Evolutionary conservation across 441 rosid species (phyloP), one percentile per base, ranked within the genome.

Genomic region (Syzygium syzygioides): DNA sequence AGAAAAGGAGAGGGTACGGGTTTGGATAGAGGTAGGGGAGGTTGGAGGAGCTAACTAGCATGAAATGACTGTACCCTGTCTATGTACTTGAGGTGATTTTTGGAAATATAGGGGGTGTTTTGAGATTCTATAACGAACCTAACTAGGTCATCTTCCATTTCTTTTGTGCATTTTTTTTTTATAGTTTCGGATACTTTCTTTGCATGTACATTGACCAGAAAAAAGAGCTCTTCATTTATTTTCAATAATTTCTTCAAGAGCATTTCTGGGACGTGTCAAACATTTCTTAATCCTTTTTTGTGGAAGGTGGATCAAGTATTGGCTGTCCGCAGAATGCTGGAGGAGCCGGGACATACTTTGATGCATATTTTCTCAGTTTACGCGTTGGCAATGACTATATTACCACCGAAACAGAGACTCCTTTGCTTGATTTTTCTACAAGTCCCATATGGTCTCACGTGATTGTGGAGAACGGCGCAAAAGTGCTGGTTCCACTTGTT

Each of bases 311-410:
- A 66, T 89, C 91, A 85, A 98, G 99, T 91, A 90, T 94, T 76
- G 98, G 96, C 86, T 97, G 99, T 91, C 97, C 95, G 54, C 87
- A 91, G 89, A 98, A 97, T 96, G 93, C 99, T 91, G 99, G 99
- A 91, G 99, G 99, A 64, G 99, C 99, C 92, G 99, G 99, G 91
- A 98, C 99, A 19, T 95, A 93, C 87, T 98, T 97, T 86, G 96
- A 98, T 96, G 96, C 96, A 89, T 95, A 96, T 92, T 91, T 97
- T 88, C 92, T 92, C 87, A 96, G 99, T 93, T 92, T 98, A 91
- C 94, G 98, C 91, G 99, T 98, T 89, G 94, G 97, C 90, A 98
- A 98, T 89, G 98, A 96, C 91, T 94, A 96, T 88, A 88, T 95
- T 90, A 94, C 97, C 41, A 97, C 99, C 53, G 98, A 97, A 90